phyloP scores from a whole-genome alignment of 768 basidiomycete genomes.

The Kwoniella dendrophila region DNA sequence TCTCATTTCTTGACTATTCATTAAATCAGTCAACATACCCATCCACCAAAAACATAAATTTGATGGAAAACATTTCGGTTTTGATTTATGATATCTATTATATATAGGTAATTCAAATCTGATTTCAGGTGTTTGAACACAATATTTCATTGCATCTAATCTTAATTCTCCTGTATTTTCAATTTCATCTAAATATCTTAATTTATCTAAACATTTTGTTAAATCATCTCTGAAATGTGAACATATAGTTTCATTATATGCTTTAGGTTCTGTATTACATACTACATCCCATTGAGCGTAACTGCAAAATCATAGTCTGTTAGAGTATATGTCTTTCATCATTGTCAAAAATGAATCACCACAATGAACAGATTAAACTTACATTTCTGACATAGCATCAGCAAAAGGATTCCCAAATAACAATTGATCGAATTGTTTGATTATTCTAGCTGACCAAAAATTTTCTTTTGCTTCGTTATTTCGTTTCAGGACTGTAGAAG shows the following conservation, averaged over 20 bases:
- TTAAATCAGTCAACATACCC: constrained; percentile 1
- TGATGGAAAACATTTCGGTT: not conserved
- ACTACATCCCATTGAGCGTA: constrained; percentile 10
- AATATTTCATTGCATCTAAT: not conserved
- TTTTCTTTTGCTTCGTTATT: not conserved
- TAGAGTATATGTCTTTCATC: not conserved
- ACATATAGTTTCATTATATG: constrained; percentile 12
- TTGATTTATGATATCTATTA: constrained; percentile 7
- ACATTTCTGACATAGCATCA: constrained; percentile 17
- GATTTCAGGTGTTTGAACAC: not conserved
- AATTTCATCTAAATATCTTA: constrained; percentile 9
- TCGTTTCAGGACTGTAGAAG: constrained; percentile 1
- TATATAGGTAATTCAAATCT: constrained; percentile 1
- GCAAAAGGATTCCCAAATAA: constrained; percentile 15
- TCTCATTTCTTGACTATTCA: constrained; percentile 9
- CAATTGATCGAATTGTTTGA: constrained; percentile 16
- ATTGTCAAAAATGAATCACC: not conserved
- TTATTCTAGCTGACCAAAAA: not conserved
- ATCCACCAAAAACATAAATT: constrained; percentile 16
- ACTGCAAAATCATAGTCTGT: not conserved
- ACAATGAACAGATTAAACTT: not conserved
- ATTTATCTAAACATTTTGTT: constrained; percentile 6
- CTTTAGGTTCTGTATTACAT: constrained; percentile 8
- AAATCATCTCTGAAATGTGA: constrained; percentile 8
- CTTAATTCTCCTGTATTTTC: constrained; percentile 6